Evolutionary conservation across 2,329 filamentous ascomycete species (phyloP).

Genomic region (Monosporascus sp.): DNA sequence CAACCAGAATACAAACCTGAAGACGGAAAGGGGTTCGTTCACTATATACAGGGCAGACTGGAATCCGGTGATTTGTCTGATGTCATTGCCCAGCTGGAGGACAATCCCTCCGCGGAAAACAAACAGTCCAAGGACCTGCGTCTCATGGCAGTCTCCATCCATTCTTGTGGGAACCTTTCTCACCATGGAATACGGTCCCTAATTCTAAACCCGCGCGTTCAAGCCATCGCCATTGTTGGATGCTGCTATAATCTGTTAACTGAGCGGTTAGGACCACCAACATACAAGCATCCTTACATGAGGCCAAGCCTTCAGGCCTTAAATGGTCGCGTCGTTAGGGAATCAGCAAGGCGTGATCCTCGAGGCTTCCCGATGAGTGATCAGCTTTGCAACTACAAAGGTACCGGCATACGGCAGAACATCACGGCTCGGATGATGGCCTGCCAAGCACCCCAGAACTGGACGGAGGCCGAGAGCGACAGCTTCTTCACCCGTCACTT

Average conservation of each 20-base stretch:
- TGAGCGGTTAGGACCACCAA: constrained; percentile 79
- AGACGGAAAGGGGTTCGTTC: constrained; percentile 64
- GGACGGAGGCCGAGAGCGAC: constrained; percentile 76
- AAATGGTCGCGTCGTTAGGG: constrained; percentile 63
- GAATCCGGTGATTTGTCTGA: constrained; percentile 64
- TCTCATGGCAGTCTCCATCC: constrained; percentile 88
- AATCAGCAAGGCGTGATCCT: constrained; percentile 71
- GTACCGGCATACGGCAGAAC: constrained; percentile 73
- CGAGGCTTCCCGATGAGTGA: constrained; percentile 93
- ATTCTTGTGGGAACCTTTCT: constrained; percentile 96
- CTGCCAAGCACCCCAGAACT: constrained; percentile 90
- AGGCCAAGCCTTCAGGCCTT: constrained; percentile 63
- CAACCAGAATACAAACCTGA: constrained; percentile 49
- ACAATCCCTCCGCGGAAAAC: constrained; percentile 19
- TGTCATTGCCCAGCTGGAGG: constrained; percentile 25
- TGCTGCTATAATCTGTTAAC: constrained; percentile 98
- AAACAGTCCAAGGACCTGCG: constrained; percentile 35
- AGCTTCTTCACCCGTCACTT: constrained; percentile 90
- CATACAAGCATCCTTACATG: constrained; percentile 76
- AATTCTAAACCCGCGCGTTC: constrained; percentile 75
- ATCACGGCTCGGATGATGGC: constrained; percentile 99
- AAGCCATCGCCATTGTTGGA: constrained; percentile 90
- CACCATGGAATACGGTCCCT: constrained; percentile 90
- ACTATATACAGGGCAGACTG: constrained; percentile 72
- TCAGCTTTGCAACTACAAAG: constrained; percentile 54